phyloP scores from a whole-genome alignment of 1,284 basidiomycete genomes.

The Sanguinoderma infundibulare region DNA sequence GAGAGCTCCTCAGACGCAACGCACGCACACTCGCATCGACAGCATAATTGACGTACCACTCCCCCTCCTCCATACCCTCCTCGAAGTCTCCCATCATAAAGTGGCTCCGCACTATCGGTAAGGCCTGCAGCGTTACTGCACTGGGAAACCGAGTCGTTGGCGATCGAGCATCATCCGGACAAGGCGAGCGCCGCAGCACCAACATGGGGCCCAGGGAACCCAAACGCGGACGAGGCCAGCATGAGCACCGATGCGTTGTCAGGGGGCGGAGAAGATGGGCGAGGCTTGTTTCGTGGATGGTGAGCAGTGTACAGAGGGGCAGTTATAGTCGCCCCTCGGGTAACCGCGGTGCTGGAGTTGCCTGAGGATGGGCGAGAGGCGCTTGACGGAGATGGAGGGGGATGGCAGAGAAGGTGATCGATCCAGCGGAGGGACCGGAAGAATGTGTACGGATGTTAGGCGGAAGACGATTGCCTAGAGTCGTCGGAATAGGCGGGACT shows the following conservation, averaged over 20 bases:
- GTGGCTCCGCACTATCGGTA: slow-evolving; percentile 69
- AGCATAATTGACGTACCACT: slow-evolving; percentile 62
- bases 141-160: slow-evolving; percentile 73
- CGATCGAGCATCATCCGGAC: slow-evolving; percentile 38
- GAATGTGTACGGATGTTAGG: slow-evolving; percentile 65
- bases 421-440: slow-evolving; percentile 55
- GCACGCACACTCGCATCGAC: slow-evolving; percentile 81
- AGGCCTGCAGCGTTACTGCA: slow-evolving; percentile 50
- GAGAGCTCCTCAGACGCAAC: slow-evolving; percentile 76
- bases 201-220: slow-evolving; percentile 55
- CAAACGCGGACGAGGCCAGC: slow-evolving; percentile 91
- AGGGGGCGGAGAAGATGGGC: slow-evolving; percentile 85
- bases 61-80: slow-evolving; percentile 32
- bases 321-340: slow-evolving; percentile 49
- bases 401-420: slow-evolving; percentile 73
- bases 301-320: slow-evolving; percentile 89
- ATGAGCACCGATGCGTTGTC: slow-evolving; percentile 94
- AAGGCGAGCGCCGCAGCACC: slow-evolving; percentile 33
- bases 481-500: slow-evolving; percentile 64
- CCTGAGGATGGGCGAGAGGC: slow-evolving; percentile 53
- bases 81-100: slow-evolving; percentile 60
- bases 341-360: slow-evolving; percentile 19
- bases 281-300: slow-evolving; percentile 94
- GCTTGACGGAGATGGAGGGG: slow-evolving; percentile 51
- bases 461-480: slow-evolving; percentile 52